phyloP scores from a whole-genome alignment of 805 yeast species.

The Barnettozyma vustinii region DNA sequence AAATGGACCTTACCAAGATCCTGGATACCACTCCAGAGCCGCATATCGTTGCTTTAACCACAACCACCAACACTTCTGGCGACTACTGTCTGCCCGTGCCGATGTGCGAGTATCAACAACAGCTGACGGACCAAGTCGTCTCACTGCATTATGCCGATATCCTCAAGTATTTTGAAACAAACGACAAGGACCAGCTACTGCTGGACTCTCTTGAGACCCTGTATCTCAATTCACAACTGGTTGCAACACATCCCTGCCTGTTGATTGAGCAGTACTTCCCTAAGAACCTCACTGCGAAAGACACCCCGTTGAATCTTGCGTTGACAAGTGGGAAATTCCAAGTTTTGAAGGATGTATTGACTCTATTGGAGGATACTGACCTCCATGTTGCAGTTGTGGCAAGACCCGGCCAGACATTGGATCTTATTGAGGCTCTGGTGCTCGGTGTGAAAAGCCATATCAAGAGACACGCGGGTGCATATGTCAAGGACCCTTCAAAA shows the following conservation, averaged over 20 bases:
- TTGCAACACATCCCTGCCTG: constrained; percentile 85
- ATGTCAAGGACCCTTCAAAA: constrained; percentile 46
- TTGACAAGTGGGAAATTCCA: constrained; percentile 83
- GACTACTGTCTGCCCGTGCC: constrained; percentile 81
- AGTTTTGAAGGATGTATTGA: constrained; percentile 58
- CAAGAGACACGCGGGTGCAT: constrained; percentile 56
- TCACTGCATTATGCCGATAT: constrained; percentile 90
- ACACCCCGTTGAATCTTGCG: constrained; percentile 61
- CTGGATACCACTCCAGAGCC: constrained; percentile 85
- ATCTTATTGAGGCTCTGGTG: constrained; percentile 65
- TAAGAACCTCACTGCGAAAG: constrained; percentile 63
- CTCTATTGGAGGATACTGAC: constrained; percentile 40
- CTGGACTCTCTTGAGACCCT: constrained; percentile 74
- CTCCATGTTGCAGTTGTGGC: constrained; percentile 67
- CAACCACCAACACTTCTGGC: constrained; percentile 31
- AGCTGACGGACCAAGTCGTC: constrained; percentile 85
- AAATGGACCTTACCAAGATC: constrained; percentile 66
- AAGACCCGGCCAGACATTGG: constrained; percentile 63
- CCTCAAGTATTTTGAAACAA: constrained; percentile 71
- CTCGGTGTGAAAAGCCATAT: constrained; percentile 55
- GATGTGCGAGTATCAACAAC: constrained; percentile 80
- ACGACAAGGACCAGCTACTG: constrained; percentile 48
- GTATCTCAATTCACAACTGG: constrained; percentile 68
- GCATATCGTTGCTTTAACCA: constrained; percentile 44
- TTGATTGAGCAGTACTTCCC: constrained; percentile 85